Base-by-base conservation (phyloP, 257 asterid genomes). In the Dorcoceras hygrometricum region DNA sequence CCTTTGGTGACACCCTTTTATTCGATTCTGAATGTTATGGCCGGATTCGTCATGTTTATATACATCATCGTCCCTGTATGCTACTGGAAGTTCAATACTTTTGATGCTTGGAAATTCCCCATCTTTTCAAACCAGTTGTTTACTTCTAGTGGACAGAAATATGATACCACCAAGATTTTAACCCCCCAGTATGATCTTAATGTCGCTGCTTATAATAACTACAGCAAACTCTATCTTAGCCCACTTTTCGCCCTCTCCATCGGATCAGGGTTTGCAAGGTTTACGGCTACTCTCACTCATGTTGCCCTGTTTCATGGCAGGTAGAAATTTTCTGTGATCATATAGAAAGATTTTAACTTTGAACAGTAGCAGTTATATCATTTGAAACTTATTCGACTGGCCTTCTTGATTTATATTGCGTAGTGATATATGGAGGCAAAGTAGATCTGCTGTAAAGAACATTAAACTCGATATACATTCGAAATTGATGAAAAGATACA, bases 241-340 rank as follows among this genome's bases (percentile, higher is more conserved):
- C 99, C 99, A 62, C 80, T 94, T 31, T 94, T 90, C 69, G 96
- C 97, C 62, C 93, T 90, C 60, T 94, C 99, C 1, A 88, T 94
- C 12, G 99, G 96, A 46, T 94, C 97, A 0, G 97, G 97, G 22
- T 94, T 94, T 6, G 96, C 97, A n/a, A 77, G 99, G 69, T 87
- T 94, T 72, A 87, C 97, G 14, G 96, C 97, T 1, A 88, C 96
- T 7, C 90, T 94, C 72, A 85, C 95, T 3, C 99, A 94, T 23
- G 97, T 94, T 4, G 97, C 97, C 0, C 69, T 90, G 65, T 94
- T 90, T 69, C 81, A 94, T 27, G 99, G 99, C 77, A 83, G 98
- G 98, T 93, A 0, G 2, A 34, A 32, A 11, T 59, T 43, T 43
- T 14, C 20, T 43, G 4, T 3, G 6, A 43, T 14, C 53, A 16